These are phyloP conservation scores for Macrophomina phaseolina DNA, from an alignment of 2,329 filamentous ascomycete genomes.

Conservation along the genomic window DNA sequence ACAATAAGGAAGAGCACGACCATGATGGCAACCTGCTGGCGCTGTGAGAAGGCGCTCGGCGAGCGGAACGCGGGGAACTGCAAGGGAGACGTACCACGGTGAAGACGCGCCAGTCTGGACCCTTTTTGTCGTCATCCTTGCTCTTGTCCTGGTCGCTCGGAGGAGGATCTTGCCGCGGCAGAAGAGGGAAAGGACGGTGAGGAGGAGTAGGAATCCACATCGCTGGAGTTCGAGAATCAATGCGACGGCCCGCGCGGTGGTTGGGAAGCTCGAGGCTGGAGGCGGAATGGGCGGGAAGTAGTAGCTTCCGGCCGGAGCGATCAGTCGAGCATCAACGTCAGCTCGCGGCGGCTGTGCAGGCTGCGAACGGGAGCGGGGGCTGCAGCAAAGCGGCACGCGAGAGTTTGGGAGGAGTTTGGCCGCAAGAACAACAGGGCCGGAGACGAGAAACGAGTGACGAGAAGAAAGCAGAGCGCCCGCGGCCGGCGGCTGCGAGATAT, in stretches of 20 bases:
- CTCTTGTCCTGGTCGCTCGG: neutral
- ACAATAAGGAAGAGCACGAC: slow-evolving; percentile 22
- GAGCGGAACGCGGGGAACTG: slow-evolving; percentile 2
- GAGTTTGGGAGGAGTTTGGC: neutral
- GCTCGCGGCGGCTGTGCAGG: slow-evolving; percentile 21
- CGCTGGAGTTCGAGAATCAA: slow-evolving; percentile 1
- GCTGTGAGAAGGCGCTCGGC: slow-evolving; percentile 10
- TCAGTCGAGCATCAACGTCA: slow-evolving; percentile 27
- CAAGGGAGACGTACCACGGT: slow-evolving; percentile 23
- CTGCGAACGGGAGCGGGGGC: neutral
- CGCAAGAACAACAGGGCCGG: neutral
- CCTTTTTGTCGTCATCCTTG: slow-evolving; percentile 10
- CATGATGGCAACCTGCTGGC: slow-evolving; percentile 18
- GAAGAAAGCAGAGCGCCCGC: slow-evolving; percentile 18
- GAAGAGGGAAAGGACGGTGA: neutral
- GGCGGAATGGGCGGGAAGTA: slow-evolving; percentile 26
- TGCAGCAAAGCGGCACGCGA: neutral
- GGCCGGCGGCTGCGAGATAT: slow-evolving; percentile 21
- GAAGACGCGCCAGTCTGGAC: slow-evolving; percentile 24
- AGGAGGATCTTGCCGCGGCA: slow-evolving; percentile 13
- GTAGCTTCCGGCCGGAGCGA: slow-evolving; percentile 21
- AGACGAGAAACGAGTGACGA: slow-evolving; percentile 12
- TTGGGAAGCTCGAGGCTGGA: slow-evolving; percentile 17
- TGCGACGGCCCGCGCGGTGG: slow-evolving; percentile 12
- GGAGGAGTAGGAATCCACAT: slow-evolving; percentile 21